Conservation (phyloP, 495 filamentous ascomycete species). For the Aspergillus wentii region DNA sequence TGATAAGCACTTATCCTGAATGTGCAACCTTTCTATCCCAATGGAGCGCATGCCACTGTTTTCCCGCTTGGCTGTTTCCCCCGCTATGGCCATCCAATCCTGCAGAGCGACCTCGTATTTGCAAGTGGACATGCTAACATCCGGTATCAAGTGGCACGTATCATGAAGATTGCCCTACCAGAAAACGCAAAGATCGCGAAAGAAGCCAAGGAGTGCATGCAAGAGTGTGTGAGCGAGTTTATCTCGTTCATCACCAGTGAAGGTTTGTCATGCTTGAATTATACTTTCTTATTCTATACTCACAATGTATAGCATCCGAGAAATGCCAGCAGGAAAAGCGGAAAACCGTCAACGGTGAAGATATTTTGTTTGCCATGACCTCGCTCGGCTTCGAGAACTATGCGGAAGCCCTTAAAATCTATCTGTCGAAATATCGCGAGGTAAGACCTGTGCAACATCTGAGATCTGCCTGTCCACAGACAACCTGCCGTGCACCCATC, state of each 20-base stretch:
- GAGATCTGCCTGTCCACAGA: slow-evolving; percentile 10
- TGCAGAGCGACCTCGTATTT: too few relatives aligned
- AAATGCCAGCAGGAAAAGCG: slow-evolving; percentile 99
- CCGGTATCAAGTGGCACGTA: slow-evolving; percentile 91
- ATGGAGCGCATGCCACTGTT: too few relatives aligned
- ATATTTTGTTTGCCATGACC: slow-evolving; percentile 98
- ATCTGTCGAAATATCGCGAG: slow-evolving; percentile 95
- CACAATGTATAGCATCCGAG: slow-evolving; percentile 70
- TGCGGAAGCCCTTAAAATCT: slow-evolving; percentile 94
- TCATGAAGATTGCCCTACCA: slow-evolving; percentile 95
- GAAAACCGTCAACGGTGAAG: slow-evolving; percentile 98
- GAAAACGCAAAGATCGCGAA: slow-evolving; percentile 99
- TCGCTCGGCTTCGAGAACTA: slow-evolving; percentile 99
- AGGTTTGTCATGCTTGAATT: too few relatives aligned
- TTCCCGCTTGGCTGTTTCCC: too few relatives aligned
- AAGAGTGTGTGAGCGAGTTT: slow-evolving; percentile 99
- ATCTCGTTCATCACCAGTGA: slow-evolving; percentile 99
- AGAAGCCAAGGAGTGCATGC: slow-evolving; percentile 99
- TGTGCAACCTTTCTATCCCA: not conserved
- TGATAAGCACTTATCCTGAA: too few relatives aligned
- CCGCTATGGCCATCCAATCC: too few relatives aligned
- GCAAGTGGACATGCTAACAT: slow-evolving; percentile 68
- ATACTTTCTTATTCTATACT: too few relatives aligned
- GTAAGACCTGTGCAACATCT: slow-evolving; percentile 54
- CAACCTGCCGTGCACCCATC: slow-evolving; percentile 6